A percentile compares a stretch with the other conserved stretches of the same genome.
These are phyloP conservation scores for Nepenthes mirabilis DNA, from an alignment of 148 eudicot species.

Conservation along the genomic window DNA sequence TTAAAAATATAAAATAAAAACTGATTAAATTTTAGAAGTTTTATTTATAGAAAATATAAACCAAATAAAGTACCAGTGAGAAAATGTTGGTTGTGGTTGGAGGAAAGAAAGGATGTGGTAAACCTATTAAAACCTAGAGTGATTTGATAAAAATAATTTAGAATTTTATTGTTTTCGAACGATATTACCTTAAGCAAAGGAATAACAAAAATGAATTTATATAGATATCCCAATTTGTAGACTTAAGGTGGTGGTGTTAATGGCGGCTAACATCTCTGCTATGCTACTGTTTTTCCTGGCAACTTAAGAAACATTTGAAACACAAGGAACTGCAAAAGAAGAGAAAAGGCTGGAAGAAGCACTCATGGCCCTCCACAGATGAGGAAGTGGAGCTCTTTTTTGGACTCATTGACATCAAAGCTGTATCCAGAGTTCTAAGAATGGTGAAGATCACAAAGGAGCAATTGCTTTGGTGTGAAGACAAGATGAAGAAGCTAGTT, in stretches of 20 bases:
- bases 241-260: background rate
- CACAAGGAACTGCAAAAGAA: constrained; percentile 64
- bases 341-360: constrained; percentile 66
- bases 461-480: constrained; percentile 91
- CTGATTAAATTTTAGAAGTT: too few relatives aligned
- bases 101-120: too few relatives aligned
- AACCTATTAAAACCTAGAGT: too few relatives aligned
- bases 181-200: too few relatives aligned
- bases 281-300: background rate
- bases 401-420: constrained; percentile 55
- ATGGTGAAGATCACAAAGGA: constrained; percentile 62
- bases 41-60: too few relatives aligned
- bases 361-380: constrained; percentile 52
- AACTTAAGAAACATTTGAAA: constrained; percentile 56
- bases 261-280: background rate
- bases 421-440: constrained; percentile 46
- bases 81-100: too few relatives aligned
- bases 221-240: background rate
- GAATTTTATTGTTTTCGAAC: too few relatives aligned
- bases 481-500: constrained; percentile 61
- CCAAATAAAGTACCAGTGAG: too few relatives aligned
- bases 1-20: too few relatives aligned
- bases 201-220: too few relatives aligned
- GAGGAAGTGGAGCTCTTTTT: constrained; percentile 63
- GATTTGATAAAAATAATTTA: too few relatives aligned